Conservation (phyloP, 352 stramenopile species). For the Phytopythium sindhum region DNA sequence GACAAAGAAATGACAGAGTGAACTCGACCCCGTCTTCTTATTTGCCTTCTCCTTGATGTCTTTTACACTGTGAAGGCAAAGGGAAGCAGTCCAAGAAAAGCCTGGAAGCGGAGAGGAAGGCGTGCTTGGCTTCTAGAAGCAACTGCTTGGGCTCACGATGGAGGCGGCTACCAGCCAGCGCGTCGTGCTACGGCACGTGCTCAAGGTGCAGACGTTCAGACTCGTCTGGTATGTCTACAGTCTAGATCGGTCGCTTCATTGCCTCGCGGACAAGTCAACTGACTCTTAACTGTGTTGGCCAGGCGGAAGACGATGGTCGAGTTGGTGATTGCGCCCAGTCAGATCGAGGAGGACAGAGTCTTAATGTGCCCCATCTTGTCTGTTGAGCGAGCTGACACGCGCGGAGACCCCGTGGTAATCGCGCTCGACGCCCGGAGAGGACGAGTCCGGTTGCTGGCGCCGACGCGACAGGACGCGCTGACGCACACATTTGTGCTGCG, state of each 20-base stretch:
- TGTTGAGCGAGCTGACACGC: background rate
- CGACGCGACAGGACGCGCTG: background rate
- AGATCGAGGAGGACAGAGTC: background rate
- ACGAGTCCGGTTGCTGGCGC: background rate
- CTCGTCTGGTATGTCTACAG: constrained; percentile 2
- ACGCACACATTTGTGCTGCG: constrained; percentile 4
- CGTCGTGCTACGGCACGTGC: constrained; percentile 4
- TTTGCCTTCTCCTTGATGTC: background rate
- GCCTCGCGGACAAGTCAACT: background rate
- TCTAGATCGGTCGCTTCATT: background rate
- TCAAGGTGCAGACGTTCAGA: constrained; percentile 1
- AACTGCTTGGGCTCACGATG: background rate
- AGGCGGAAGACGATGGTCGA: constrained; percentile 7
- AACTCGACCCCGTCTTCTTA: background rate
- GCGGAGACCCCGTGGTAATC: background rate
- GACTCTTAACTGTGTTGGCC: background rate
- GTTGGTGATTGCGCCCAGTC: background rate
- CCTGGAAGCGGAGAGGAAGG: background rate
- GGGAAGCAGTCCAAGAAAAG: background rate
- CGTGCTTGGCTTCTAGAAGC: background rate
- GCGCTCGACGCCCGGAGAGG: background rate
- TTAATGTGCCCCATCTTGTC: background rate
- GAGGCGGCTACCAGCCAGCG: background rate
- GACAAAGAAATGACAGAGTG: background rate
- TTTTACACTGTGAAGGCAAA: background rate